phyloP scores from a whole-genome alignment of 1,284 basidiomycete genomes.

The Boletus subluridellus region DNA sequence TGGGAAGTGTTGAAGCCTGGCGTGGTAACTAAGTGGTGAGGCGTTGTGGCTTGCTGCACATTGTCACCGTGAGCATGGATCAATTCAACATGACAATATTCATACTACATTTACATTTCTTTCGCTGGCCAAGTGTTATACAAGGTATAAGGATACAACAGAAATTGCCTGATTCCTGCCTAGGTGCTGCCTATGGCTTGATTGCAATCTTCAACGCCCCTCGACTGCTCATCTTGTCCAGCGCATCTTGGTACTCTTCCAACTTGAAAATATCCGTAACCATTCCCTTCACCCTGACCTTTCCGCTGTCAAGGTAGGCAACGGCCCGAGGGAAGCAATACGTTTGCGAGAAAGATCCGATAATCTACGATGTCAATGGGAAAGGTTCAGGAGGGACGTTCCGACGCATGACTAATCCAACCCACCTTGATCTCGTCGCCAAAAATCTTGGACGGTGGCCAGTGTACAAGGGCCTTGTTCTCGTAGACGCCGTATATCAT shows the following conservation, averaged over 20 bases:
- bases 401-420: not conserved
- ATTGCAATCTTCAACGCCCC: conserved; percentile 68
- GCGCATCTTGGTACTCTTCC: conserved; percentile 73
- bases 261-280: conserved; percentile 72
- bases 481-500: conserved; percentile 76
- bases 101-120: not conserved
- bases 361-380: conserved; percentile 50
- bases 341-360: conserved; percentile 82
- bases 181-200: conserved; percentile 38
- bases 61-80: not conserved
- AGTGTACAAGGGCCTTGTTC: conserved; percentile 72
- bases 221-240: conserved; percentile 80
- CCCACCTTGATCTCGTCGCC: conserved; percentile 76
- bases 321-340: conserved; percentile 86
- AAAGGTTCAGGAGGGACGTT: conserved; percentile 1
- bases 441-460: conserved; percentile 84
- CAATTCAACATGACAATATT: not conserved
- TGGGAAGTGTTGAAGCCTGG: conserved; percentile 9
- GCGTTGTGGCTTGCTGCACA: not conserved
- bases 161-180: not conserved
- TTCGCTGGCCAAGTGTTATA: conserved; percentile 1
- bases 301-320: conserved; percentile 82
- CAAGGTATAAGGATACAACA: conserved; percentile 24
- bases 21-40: not conserved
- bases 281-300: conserved; percentile 81